A percentile compares a stretch with the other conserved stretches of the same genome.
phyloP scores from a whole-genome alignment of 129 eudicot genomes.

The Chrysanthemum seticuspe region DNA sequence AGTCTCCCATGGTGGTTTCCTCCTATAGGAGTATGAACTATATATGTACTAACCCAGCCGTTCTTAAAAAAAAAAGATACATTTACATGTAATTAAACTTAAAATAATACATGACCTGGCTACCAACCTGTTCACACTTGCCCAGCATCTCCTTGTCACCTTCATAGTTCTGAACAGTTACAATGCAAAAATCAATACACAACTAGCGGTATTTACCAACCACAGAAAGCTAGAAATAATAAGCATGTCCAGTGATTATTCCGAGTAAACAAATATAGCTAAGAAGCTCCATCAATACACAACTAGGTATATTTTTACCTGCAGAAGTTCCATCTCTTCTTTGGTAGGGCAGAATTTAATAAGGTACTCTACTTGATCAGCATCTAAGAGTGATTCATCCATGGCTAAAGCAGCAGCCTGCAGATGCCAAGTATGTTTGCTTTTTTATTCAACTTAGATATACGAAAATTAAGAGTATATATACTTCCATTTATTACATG shows the following conservation, averaged over 20 bases:
- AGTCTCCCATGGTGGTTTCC: too few species aligned
- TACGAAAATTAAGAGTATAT: constrained; percentile 1
- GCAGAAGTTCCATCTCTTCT: constrained; percentile 87
- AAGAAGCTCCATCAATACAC: neutral
- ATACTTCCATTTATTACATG: neutral
- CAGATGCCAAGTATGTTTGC: constrained; percentile 1
- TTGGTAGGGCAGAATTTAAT: constrained; percentile 85
- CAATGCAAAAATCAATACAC: constrained; percentile 22
- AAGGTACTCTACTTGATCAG: constrained; percentile 83
- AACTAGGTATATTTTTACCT: constrained; percentile 34
- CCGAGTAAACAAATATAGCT: neutral
- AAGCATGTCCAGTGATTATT: neutral
- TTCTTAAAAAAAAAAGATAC: too few species aligned
- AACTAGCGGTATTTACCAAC: too few species aligned
- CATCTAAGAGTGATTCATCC: constrained; percentile 80
- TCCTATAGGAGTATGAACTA: too few species aligned
- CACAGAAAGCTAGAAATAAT: neutral
- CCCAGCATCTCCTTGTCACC: constrained; percentile 77
- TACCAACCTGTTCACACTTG: constrained; percentile 79
- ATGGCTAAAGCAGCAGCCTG: constrained; percentile 87
- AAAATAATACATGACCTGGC: constrained; percentile 13
- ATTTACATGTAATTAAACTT: too few species aligned
- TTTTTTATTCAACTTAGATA: constrained; percentile 16
- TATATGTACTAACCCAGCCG: too few species aligned
- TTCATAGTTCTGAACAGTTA: constrained; percentile 49